These are phyloP conservation scores for Parachlorella kessleri DNA, from an alignment of 139 green algal species.

Conservation along the genomic window DNA sequence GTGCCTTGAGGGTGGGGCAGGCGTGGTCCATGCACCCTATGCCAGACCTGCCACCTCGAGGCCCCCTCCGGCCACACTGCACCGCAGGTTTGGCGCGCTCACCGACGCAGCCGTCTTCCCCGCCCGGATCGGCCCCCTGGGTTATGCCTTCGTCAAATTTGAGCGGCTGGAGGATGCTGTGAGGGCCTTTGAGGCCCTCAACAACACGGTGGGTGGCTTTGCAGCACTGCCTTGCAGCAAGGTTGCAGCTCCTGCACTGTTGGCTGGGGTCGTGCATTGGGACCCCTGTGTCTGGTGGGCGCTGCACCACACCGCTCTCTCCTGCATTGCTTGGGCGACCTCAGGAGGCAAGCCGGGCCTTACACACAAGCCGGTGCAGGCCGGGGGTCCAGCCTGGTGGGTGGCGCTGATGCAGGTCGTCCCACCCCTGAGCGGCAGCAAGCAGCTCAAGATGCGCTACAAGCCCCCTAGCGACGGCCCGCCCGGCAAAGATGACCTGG, in stretches of 20 bases:
- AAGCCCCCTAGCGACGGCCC: constrained; percentile 45
- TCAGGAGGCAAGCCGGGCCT: no score
- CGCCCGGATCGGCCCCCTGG: constrained; percentile 57
- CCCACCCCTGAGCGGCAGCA: constrained; percentile 40
- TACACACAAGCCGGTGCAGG: no score
- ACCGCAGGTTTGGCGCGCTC: constrained; percentile 44
- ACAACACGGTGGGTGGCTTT: constrained; percentile 46
- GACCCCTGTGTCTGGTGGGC: neutral
- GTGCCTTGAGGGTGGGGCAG: no score
- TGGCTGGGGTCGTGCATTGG: neutral
- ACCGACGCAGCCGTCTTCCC: constrained; percentile 59
- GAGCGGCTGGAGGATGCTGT: constrained; percentile 48
- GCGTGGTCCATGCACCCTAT: no score
- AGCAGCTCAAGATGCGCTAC: constrained; percentile 68
- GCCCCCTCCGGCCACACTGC: constrained; percentile 24
- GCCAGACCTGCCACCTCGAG: no score
- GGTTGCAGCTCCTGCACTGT: no score
- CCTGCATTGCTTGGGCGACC: neutral
- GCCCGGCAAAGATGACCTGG: constrained; percentile 7
- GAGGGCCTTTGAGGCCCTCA: constrained; percentile 40
- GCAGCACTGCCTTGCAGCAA: no score
- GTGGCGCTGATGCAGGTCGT: no score
- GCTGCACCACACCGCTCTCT: neutral
- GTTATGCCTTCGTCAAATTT: constrained; percentile 67
- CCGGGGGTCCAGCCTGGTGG: no score